A percentile compares a stretch with the other conserved stretches of the same genome.
phyloP scores from a whole-genome alignment of 164 flowering plant genomes.

The Stephania japonica region DNA sequence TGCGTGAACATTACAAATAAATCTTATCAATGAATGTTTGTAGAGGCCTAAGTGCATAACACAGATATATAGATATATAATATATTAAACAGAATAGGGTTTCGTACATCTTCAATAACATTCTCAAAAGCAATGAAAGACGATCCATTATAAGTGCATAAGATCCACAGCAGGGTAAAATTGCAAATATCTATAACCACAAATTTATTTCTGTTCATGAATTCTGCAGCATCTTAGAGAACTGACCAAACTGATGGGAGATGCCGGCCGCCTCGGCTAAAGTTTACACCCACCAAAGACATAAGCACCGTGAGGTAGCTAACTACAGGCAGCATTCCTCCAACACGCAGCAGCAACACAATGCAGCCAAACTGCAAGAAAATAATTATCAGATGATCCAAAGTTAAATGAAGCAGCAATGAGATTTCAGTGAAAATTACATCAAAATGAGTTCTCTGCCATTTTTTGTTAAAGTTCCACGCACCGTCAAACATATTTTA shows the following conservation, averaged over 20 bases:
- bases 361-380: slow-evolving; percentile 26
- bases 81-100: neutral
- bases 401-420: too few species aligned
- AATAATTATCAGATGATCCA: neutral
- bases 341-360: slow-evolving; percentile 29
- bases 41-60: too few species aligned
- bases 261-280: neutral
- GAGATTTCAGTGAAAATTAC: too few species aligned
- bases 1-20: too few species aligned
- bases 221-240: neutral
- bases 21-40: too few species aligned
- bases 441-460: too few species aligned
- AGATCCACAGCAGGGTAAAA: too few species aligned
- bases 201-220: neutral
- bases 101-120: neutral
- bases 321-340: slow-evolving; percentile 26
- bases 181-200: neutral
- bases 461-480: too few species aligned
- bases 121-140: neutral
- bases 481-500: too few species aligned
- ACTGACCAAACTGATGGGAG: neutral
- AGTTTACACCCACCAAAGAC: neutral
- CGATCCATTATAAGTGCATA: neutral
- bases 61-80: neutral
- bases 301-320: neutral